phyloP scores from a whole-genome alignment of 352 stramenopile genomes.

The Phytophthora fragariaefolia region DNA sequence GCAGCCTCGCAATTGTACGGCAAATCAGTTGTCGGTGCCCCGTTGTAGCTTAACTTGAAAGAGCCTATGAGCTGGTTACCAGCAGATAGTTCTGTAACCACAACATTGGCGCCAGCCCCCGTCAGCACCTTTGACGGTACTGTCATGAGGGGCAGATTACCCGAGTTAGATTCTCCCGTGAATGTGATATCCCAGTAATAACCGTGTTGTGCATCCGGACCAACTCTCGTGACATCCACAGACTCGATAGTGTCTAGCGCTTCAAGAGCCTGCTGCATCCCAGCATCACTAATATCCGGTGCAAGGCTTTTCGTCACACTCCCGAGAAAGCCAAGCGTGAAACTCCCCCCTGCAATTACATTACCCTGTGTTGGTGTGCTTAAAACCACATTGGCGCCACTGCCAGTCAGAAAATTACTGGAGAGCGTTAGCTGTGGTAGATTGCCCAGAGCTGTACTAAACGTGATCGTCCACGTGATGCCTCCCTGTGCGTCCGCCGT shows the following conservation, averaged over 20 bases:
- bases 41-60: slow-evolving; percentile 67
- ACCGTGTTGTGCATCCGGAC: slow-evolving; percentile 60
- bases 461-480: slow-evolving; percentile 94
- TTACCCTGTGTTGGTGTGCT: slow-evolving; percentile 67
- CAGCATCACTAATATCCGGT: slow-evolving; percentile 74
- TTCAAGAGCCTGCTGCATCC: slow-evolving; percentile 70
- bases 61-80: slow-evolving; percentile 76
- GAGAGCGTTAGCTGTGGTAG: slow-evolving; percentile 65
- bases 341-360: slow-evolving; percentile 84
- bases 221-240: slow-evolving; percentile 63
- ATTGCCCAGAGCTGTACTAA: slow-evolving; percentile 71
- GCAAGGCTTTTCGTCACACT: slow-evolving; percentile 89
- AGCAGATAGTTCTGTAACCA: slow-evolving; percentile 38
- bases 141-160: slow-evolving; percentile 64
- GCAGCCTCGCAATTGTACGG: slow-evolving; percentile 73
- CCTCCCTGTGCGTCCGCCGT: slow-evolving; percentile 81
- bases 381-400: slow-evolving; percentile 72
- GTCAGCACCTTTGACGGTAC: slow-evolving; percentile 50
- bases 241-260: slow-evolving; percentile 63
- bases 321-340: slow-evolving; percentile 92
- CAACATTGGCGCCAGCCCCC: slow-evolving; percentile 43
- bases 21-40: slow-evolving; percentile 73
- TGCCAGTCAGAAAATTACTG: slow-evolving; percentile 74
- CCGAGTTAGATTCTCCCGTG: slow-evolving; percentile 67
- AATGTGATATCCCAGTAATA: slow-evolving; percentile 87